Base-by-base conservation (phyloP, 306 rosid genomes). In the Prunus padus region DNA sequence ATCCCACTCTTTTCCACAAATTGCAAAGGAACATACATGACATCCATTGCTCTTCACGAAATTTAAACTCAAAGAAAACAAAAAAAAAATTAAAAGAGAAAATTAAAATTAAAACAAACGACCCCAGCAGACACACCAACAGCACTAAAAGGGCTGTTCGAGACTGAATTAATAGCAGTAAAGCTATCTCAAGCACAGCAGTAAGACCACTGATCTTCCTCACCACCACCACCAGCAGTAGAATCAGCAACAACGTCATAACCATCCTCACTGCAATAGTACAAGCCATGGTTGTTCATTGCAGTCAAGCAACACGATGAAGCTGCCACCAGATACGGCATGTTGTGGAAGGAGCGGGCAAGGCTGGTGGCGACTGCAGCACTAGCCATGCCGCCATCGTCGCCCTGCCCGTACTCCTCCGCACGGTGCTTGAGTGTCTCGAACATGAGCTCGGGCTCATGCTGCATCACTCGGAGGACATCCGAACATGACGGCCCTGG, bases 391-490 rank as follows among this genome's bases (percentile, higher is more conserved):
- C 79, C 87, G 20, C 71, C 88, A 13, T 82, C 88, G 0, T 76
- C 84, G 0, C 51, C 78, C 68, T 79, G 81, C 9, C 76, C 85
- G 31, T 40, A 82, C 81, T 93, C 98, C 77, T 93, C 87, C 0
- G 91, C 96, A 0, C 97, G 92, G 85, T 89, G 97, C 92, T 90
- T 92, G 71, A 96, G 96, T 4, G 92, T 87, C 89, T 96, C 89
- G 65, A 96, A 96, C 99, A 96, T 96, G 87, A 96, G 90, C 85
- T 90, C 92, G 2, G 99, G 99, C 88, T 96, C 89, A 73, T 89
- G 90, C 96, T 92, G 99, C 99, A 96, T 90, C 90, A 86, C 91
- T 67, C 97, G 91, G 79, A 92, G 99, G 65, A 92, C 93, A 25
- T 96, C 99, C 23, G 78, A 89, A 40, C 91, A 92, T 1, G 98